Evolutionary conservation across 1,139 yeast genomes (phyloP), one percentile per base, ranked within the genome.

Genomic region (Chernovozyma sophiae-reginae): DNA sequence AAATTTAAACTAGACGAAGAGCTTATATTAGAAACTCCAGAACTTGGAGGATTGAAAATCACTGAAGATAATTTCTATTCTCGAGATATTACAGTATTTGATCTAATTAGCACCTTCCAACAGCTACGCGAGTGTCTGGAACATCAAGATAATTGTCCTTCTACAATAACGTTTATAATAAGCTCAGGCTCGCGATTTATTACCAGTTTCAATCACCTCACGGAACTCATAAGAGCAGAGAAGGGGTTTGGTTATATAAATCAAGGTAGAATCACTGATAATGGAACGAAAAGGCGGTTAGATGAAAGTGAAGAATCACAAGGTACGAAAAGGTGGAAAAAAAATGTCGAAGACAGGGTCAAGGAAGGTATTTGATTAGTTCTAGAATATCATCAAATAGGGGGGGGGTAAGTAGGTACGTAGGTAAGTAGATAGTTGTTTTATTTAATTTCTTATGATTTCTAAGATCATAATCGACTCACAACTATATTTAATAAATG

Each of bases 51-150:
- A 19, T 46, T 70, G 18, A 42, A 46, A 4, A 54, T 73, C 11
- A 52, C 65, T 4, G 77, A 73, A 40, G 76, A 72, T 47, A 65
- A 62, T 39, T 45, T 62, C 1, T 61, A 62, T 42, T 51, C 68
- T 11, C 40, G 53, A 19, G 59, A 60, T 26, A 45, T 68, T 4
- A 51, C 53, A 0, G 40, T 72, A 14, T 47, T 47, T 16, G 74
- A 68, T 41, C 55, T 72, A 22, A 44, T 68, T 14, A 43, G 50
- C 11, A 45, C 64, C 4, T 69, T 62, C 41, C 44, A 47, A 14
- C 52, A 52, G 7, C 47, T 70, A 23, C 49, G 27, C 15, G 29
- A 24, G 11, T 37, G 36, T 20, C 24, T 19, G 25, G 11, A 13
- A 6, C 6, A 7, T 11, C 7, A 43, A 10, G 45, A 40, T 12